A percentile compares a stretch with the other conserved stretches of the same genome.
Evolutionary conservation across 129 eudicot genomes (phyloP).

Genomic region (Tanacetum coccineum): DNA sequence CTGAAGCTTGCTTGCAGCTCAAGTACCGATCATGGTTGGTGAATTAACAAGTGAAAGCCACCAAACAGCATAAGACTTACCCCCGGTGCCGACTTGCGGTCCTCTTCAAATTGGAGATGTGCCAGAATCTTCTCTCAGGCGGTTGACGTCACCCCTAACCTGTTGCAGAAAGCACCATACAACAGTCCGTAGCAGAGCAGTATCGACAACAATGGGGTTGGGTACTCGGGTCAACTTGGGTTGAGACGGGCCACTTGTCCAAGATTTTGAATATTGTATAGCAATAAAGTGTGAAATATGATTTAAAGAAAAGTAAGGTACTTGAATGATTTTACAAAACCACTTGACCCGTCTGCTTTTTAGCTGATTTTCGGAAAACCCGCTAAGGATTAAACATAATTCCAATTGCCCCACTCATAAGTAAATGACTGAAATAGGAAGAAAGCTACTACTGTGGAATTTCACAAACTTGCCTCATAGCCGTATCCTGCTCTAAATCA

Average conservation of each 20-base stretch:
- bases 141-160: constrained; percentile 53
- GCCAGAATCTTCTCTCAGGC: constrained; percentile 38
- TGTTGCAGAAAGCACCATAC: constrained; percentile 29
- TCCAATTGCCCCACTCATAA: neutral
- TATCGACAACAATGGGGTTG: constrained; percentile 1
- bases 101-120: neutral
- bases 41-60: constrained; percentile 46
- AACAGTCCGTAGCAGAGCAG: constrained; percentile 21
- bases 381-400: no score
- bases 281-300: no score
- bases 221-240: neutral
- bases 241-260: neutral
- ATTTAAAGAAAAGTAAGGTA: no score
- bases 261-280: no score
- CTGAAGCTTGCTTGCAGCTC: constrained; percentile 23
- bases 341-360: no score
- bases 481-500: constrained; percentile 40
- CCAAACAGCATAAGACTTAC: constrained; percentile 53
- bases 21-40: constrained; percentile 36
- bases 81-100: constrained; percentile 8
- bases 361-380: no score
- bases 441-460: constrained; percentile 26
- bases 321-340: no score
- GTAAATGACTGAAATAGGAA: neutral
- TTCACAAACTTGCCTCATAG: constrained; percentile 55